A percentile compares a stretch with the other conserved stretches of the same genome.
Conservation (phyloP, 75 land plant species). For the Gnetum montanum region DNA sequence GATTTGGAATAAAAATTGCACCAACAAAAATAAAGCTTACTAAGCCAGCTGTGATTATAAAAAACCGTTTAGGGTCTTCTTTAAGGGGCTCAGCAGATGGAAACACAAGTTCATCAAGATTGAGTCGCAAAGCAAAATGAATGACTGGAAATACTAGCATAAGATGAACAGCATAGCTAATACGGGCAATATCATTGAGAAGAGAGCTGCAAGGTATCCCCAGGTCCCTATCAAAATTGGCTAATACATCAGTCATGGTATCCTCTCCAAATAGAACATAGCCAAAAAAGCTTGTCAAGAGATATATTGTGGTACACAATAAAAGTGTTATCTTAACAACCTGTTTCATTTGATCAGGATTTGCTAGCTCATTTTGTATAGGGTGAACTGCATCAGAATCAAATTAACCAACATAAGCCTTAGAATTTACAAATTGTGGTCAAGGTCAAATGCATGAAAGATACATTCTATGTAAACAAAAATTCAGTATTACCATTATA, state of each 20-base stretch:
- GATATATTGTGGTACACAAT: slow-evolving; percentile 57
- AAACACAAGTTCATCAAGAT: slow-evolving; percentile 68
- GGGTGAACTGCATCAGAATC: slow-evolving; percentile 69
- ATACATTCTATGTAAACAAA: too few species aligned
- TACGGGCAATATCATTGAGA: slow-evolving; percentile 55
- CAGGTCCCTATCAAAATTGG: slow-evolving; percentile 87
- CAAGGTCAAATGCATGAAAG: neutral
- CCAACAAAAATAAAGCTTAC: slow-evolving; percentile 49
- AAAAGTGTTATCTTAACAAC: slow-evolving; percentile 54
- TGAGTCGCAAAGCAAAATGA: slow-evolving; percentile 70
- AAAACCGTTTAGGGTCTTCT: slow-evolving; percentile 42
- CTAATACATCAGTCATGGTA: slow-evolving; percentile 73
- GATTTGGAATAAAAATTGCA: slow-evolving; percentile 70
- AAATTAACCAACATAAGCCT: too few species aligned
- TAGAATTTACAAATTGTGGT: neutral
- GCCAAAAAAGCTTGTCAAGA: slow-evolving; percentile 79
- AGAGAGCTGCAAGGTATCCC: slow-evolving; percentile 61
- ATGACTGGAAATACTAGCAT: slow-evolving; percentile 83
- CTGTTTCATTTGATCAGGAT: slow-evolving; percentile 31
- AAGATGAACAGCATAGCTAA: slow-evolving; percentile 72
- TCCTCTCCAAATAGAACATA: slow-evolving; percentile 78
- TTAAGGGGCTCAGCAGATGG: slow-evolving; percentile 45
- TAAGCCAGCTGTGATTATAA: slow-evolving; percentile 30
- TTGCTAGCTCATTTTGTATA: slow-evolving; percentile 81
- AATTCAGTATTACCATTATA: slow-evolving; percentile 50